Evolutionary conservation across 805 yeast species (phyloP).

Genomic region (Myxozyma sirexii): DNA sequence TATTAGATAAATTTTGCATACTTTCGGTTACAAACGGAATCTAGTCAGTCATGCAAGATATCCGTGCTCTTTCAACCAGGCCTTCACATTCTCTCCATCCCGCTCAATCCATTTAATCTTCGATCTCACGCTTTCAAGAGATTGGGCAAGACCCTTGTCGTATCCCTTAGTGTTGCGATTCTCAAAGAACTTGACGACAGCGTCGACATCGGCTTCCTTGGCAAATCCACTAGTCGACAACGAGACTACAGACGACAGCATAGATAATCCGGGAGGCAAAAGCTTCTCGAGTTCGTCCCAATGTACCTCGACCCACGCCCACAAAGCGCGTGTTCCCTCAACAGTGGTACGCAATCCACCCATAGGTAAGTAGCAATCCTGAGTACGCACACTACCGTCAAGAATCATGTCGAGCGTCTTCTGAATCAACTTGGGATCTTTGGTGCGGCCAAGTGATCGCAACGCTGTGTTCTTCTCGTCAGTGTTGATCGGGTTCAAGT

Average conservation of each 20-base stretch:
- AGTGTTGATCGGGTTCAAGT: conserved; percentile 59
- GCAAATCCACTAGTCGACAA: conserved; percentile 65
- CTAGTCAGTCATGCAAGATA: conserved; percentile 21
- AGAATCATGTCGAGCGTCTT: conserved; percentile 60
- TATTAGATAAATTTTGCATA: no score
- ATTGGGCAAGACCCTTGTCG: conserved; percentile 61
- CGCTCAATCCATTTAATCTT: conserved; percentile 56
- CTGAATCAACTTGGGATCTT: conserved; percentile 53
- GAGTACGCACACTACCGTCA: conserved; percentile 61
- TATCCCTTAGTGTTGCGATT: conserved; percentile 56
- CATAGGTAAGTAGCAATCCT: conserved; percentile 79
- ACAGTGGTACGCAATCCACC: conserved; percentile 65
- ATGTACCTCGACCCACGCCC: conserved; percentile 69
- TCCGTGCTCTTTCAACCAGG: conserved; percentile 38
- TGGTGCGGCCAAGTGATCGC: conserved; percentile 66
- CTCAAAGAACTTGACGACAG: conserved; percentile 51
- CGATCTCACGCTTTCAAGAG: conserved; percentile 57
- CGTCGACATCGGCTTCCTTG: conserved; percentile 48
- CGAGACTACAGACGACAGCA: conserved; percentile 75
- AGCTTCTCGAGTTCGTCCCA: conserved; percentile 69
- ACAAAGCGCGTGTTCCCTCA: conserved; percentile 67
- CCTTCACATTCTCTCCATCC: conserved; percentile 36
- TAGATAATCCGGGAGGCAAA: conserved; percentile 78
- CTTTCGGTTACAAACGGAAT: neutral
- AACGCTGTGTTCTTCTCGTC: conserved; percentile 75